These are phyloP conservation scores for Dichotomopilus funicola DNA, from an alignment of 2,329 filamentous ascomycete genomes.

Conservation along the genomic window DNA sequence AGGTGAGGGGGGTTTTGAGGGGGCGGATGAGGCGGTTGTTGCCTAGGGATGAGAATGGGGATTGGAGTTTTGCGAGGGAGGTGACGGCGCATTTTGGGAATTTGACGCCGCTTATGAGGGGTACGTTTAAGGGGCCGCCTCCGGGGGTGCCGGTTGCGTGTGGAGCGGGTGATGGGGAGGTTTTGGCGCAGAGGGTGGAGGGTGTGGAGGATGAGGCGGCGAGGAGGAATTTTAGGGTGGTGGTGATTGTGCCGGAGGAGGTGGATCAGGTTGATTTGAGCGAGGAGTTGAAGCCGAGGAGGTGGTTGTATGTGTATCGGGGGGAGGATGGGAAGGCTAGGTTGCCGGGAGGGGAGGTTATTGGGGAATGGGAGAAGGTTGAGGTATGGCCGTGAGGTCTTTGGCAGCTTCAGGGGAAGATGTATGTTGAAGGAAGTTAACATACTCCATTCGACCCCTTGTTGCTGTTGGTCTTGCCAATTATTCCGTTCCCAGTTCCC, in stretches of 20 bases:
- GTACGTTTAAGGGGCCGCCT: slow-evolving; percentile 65
- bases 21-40: slow-evolving; percentile 46
- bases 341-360: slow-evolving; percentile 31
- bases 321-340: slow-evolving; percentile 31
- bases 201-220: slow-evolving; percentile 65
- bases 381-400: slow-evolving; percentile 59
- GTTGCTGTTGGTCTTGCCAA: too few species aligned
- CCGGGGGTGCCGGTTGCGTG: slow-evolving; percentile 57
- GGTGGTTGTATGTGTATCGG: slow-evolving; percentile 62
- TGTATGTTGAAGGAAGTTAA: neutral
- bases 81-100: slow-evolving; percentile 88
- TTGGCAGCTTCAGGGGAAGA: neutral
- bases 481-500: too few species aligned
- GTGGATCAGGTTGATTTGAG: slow-evolving; percentile 70
- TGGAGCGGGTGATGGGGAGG: slow-evolving; percentile 37
- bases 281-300: slow-evolving; percentile 53
- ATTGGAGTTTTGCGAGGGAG: slow-evolving; percentile 76
- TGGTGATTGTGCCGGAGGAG: slow-evolving; percentile 72
- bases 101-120: slow-evolving; percentile 71
- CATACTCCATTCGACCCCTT: too few species aligned
- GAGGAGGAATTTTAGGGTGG: slow-evolving; percentile 70
- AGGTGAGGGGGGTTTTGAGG: slow-evolving; percentile 41
- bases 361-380: slow-evolving; percentile 56
- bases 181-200: slow-evolving; percentile 54
- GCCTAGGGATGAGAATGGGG: slow-evolving; percentile 58